phyloP scores from a whole-genome alignment of 2,329 filamentous ascomycete genomes.

The Acrocalymma vagum region DNA sequence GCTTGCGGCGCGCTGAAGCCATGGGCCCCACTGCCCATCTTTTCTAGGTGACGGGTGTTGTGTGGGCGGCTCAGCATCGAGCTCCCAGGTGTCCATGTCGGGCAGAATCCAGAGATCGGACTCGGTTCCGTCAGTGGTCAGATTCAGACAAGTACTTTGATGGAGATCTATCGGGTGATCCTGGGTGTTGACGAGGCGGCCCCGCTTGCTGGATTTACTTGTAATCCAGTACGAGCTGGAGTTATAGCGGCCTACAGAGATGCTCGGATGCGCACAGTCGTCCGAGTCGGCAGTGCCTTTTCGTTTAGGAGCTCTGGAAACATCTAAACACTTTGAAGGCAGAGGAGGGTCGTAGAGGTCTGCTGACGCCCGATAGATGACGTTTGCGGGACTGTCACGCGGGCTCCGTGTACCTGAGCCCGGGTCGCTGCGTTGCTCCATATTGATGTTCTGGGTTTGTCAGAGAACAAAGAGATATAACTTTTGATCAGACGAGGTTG shows the following conservation, averaged over 20 bases:
- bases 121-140: conserved; percentile 23
- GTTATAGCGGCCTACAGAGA: conserved; percentile 11
- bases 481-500: not conserved
- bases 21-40: conserved; percentile 21
- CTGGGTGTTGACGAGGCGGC: conserved; percentile 8
- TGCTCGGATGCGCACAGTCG: conserved; percentile 7
- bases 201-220: conserved; percentile 13
- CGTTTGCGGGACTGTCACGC: conserved; percentile 24
- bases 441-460: conserved; percentile 12
- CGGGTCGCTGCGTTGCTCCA: conserved; percentile 17
- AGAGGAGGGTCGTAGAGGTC: conserved; percentile 18
- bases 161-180: conserved; percentile 25
- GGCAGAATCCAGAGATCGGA: conserved; percentile 42
- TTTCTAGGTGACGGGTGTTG: conserved; percentile 3
- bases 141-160: conserved; percentile 33
- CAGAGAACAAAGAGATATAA: not conserved
- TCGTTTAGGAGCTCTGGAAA: conserved; percentile 15
- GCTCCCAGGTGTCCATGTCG: conserved; percentile 40
- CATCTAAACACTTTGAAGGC: conserved; percentile 8
- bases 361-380: conserved; percentile 15
- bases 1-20: conserved; percentile 33
- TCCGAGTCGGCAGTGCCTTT: conserved; percentile 9
- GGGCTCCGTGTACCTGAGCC: conserved; percentile 16
- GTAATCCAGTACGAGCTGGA: conserved; percentile 24
- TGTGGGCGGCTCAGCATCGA: conserved; percentile 15